A percentile compares a stretch with the other conserved stretches of the same genome.
Conservation (phyloP, 192 early-diverging fungal species). For the Podila minutissima region DNA sequence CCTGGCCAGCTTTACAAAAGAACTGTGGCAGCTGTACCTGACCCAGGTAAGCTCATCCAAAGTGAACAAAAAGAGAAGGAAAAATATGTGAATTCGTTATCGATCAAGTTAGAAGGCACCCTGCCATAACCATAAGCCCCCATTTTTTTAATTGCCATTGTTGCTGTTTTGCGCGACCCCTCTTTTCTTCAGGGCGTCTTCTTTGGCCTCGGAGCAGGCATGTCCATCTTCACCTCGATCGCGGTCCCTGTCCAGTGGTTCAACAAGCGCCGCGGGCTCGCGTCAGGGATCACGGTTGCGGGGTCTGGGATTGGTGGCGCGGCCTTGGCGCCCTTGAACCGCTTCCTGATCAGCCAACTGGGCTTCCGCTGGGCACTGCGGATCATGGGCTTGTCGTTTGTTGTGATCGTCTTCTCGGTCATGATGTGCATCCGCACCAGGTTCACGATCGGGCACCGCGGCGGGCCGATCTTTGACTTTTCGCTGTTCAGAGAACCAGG, state of each 20-base stretch:
- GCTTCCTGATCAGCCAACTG: slow-evolving; percentile 36
- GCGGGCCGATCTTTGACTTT: slow-evolving; percentile 38
- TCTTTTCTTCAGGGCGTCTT: slow-evolving; percentile 55
- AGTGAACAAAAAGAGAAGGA: too few species aligned
- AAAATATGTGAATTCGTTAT: not conserved
- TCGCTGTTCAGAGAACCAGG: slow-evolving; percentile 50
- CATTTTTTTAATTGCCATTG: slow-evolving; percentile 1
- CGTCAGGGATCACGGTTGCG: slow-evolving; percentile 70
- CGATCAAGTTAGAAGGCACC: not conserved
- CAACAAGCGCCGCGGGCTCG: slow-evolving; percentile 64
- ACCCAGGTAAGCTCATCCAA: slow-evolving; percentile 52
- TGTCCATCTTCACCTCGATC: slow-evolving; percentile 67
- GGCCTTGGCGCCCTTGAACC: slow-evolving; percentile 61
- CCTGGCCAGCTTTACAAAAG: slow-evolving; percentile 67
- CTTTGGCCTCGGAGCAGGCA: slow-evolving; percentile 66
- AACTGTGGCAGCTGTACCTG: slow-evolving; percentile 75
- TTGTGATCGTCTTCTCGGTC: slow-evolving; percentile 38
- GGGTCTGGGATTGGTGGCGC: slow-evolving; percentile 78
- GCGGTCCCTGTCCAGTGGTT: slow-evolving; percentile 74
- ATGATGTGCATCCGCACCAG: slow-evolving; percentile 22
- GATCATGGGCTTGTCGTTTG: slow-evolving; percentile 45
- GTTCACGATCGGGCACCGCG: not conserved
- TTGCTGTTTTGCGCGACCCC: not conserved
- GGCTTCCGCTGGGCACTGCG: slow-evolving; percentile 54
- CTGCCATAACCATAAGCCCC: not conserved